phyloP scores from a whole-genome alignment of 106 monocot species.

The Dioscorea zingiberensis region DNA sequence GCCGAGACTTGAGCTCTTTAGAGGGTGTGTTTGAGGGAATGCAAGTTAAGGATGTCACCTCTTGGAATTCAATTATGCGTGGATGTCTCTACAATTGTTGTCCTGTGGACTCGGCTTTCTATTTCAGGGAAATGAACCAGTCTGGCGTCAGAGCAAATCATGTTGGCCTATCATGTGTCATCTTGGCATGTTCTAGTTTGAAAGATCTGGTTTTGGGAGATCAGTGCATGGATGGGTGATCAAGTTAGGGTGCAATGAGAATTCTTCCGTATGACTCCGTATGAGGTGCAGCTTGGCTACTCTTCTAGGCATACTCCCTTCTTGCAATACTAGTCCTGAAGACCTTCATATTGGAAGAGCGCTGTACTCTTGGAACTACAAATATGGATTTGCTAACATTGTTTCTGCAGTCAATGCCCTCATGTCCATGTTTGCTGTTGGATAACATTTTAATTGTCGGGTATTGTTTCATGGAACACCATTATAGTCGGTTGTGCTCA shows the following conservation, averaged over 20 bases:
- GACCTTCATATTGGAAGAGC: conserved; percentile 49
- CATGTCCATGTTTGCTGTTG: conserved; percentile 52
- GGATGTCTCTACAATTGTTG: conserved; percentile 32
- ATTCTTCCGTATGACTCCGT: conserved; percentile 25
- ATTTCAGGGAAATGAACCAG: conserved; percentile 34
- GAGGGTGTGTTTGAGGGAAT: conserved; percentile 33
- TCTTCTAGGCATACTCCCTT: conserved; percentile 40
- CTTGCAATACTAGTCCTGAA: conserved; percentile 23
- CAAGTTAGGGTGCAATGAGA: conserved; percentile 26
- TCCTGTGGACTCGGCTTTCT: conserved; percentile 17
- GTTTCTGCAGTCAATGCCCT: conserved; percentile 49
- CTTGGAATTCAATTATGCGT: conserved; percentile 60
- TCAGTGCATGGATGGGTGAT: conserved; percentile 30
- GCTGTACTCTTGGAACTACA: conserved; percentile 49
- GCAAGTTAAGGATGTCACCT: conserved; percentile 32
- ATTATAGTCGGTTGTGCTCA: conserved; percentile 45
- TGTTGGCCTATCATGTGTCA: conserved; percentile 40
- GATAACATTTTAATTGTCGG: conserved; percentile 20
- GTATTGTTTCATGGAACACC: conserved; percentile 67
- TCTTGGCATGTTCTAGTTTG: conserved; percentile 34
- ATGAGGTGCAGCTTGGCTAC: conserved; percentile 41
- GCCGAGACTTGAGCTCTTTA: conserved; percentile 24
- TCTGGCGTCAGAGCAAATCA: conserved; percentile 24
- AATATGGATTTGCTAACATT: conserved; percentile 27
- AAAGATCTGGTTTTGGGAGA: conserved; percentile 26